Evolutionary conservation across 2,329 filamentous ascomycete genomes (phyloP).

Genomic region (Fusarium buharicum): DNA sequence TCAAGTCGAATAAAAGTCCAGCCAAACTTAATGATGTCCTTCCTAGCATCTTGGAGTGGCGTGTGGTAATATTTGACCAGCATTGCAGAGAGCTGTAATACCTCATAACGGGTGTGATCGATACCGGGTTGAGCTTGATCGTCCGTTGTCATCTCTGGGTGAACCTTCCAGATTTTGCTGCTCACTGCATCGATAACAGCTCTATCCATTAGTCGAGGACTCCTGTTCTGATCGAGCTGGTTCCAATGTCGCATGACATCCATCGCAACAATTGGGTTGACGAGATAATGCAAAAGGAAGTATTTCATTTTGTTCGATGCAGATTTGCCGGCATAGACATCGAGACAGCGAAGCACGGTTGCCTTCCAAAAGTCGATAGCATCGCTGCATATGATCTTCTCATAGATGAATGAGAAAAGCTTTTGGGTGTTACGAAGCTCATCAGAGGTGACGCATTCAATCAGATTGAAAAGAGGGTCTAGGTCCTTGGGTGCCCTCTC

Average conservation of each 20-base stretch:
- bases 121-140: constrained; percentile 87
- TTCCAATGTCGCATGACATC: constrained; percentile 89
- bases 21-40: constrained; percentile 98
- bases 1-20: constrained; percentile 99
- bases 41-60: constrained; percentile 88
- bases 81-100: constrained; percentile 93
- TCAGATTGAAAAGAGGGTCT: constrained; percentile 84
- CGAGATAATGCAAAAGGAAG: constrained; percentile 89
- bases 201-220: constrained; percentile 83
- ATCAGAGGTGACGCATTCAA: constrained; percentile 84
- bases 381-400: constrained; percentile 82
- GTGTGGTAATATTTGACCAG: constrained; percentile 94
- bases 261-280: constrained; percentile 97
- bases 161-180: constrained; percentile 92
- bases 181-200: constrained; percentile 90
- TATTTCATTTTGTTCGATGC: constrained; percentile 91
- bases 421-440: constrained; percentile 81
- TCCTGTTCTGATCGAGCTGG: constrained; percentile 63
- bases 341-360: constrained; percentile 84
- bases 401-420: constrained; percentile 85
- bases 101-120: constrained; percentile 95
- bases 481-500: constrained; percentile 78
- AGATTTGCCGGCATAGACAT: constrained; percentile 82
- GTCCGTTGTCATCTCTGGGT: constrained; percentile 82
- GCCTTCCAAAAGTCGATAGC: constrained; percentile 88